Conservation (phyloP, 352 stramenopile genomes). For the Pythium coloratum region DNA sequence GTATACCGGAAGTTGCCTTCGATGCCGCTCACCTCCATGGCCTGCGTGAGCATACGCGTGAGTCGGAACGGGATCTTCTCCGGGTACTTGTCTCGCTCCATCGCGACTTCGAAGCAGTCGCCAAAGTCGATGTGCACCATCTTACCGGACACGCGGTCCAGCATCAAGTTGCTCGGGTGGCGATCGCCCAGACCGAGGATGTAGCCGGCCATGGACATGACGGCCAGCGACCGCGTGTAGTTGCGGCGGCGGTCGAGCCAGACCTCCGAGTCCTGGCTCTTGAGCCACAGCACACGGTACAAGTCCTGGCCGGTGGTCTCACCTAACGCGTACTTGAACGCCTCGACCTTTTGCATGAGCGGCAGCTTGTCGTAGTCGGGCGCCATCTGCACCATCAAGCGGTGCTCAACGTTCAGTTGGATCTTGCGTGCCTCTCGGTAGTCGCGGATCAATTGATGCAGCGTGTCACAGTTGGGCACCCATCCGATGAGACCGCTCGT, state of each 20-base stretch:
- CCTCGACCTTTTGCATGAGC: constrained; percentile 99
- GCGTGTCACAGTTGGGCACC: constrained; percentile 99
- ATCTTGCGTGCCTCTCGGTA: constrained; percentile 94
- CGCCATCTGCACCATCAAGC: constrained; percentile 96
- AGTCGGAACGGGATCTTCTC: constrained; percentile 99
- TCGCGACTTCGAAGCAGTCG: constrained; percentile 99
- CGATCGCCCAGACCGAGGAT: constrained; percentile 99
- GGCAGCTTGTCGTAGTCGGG: constrained; percentile 99
- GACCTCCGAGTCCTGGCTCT: constrained; percentile 98
- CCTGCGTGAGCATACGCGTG: constrained; percentile 97
- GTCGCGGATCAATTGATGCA: constrained; percentile 98
- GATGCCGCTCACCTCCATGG: constrained; percentile 99
- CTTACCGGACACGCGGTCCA: constrained; percentile 98
- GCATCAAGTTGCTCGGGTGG: constrained; percentile 99
- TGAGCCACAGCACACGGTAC: constrained; percentile 99
- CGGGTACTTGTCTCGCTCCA: constrained; percentile 99
- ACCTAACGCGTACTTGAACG: constrained; percentile 94
- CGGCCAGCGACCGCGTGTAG: constrained; percentile 98
- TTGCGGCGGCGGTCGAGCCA: constrained; percentile 99
- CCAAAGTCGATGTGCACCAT: constrained; percentile 99
- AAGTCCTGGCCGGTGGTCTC: constrained; percentile 97
- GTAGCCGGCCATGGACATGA: constrained; percentile 99
- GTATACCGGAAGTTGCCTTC: constrained; percentile 99
- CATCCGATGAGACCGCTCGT: constrained; percentile 99
- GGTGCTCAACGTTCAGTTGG: constrained; percentile 96